Evolutionary conservation across 2,329 filamentous ascomycete genomes (phyloP).

Genomic region (Boeremia exigua): DNA sequence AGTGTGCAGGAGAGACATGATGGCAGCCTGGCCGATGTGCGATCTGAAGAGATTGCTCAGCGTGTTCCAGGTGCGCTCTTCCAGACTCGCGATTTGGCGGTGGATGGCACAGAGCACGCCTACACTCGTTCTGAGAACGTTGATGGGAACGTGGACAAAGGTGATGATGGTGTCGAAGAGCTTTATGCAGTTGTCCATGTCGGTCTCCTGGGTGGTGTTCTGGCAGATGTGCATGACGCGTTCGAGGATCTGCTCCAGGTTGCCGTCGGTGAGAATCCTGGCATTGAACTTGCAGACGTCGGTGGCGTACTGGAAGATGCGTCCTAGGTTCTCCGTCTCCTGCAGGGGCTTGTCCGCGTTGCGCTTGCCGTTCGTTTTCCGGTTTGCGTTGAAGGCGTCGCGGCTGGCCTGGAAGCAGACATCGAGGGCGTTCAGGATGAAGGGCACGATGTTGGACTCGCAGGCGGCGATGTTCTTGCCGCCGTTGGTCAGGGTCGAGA

Average conservation of each 20-base stretch:
- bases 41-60: conserved; percentile 74
- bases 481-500: conserved; percentile 45
- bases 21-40: conserved; percentile 73
- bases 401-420: conserved; percentile 41
- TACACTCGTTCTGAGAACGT: conserved; percentile 69
- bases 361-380: conserved; percentile 37
- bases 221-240: conserved; percentile 71
- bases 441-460: conserved; percentile 43
- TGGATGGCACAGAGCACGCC: conserved; percentile 76
- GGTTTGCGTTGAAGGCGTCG: conserved; percentile 30
- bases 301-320: conserved; percentile 69
- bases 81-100: conserved; percentile 66
- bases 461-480: conserved; percentile 49
- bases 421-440: conserved; percentile 42
- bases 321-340: conserved; percentile 54
- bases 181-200: conserved; percentile 70
- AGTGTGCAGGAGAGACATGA: conserved; percentile 69
- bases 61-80: conserved; percentile 72
- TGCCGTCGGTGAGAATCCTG: conserved; percentile 68
- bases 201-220: conserved; percentile 67
- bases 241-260: conserved; percentile 67
- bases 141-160: conserved; percentile 70
- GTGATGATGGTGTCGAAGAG: conserved; percentile 75
- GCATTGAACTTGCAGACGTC: conserved; percentile 79
- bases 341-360: conserved; percentile 25